Evolutionary conservation across 345 rosid species (phyloP), one percentile per base, ranked within the genome.

Genomic region (Citrus hindsii): DNA sequence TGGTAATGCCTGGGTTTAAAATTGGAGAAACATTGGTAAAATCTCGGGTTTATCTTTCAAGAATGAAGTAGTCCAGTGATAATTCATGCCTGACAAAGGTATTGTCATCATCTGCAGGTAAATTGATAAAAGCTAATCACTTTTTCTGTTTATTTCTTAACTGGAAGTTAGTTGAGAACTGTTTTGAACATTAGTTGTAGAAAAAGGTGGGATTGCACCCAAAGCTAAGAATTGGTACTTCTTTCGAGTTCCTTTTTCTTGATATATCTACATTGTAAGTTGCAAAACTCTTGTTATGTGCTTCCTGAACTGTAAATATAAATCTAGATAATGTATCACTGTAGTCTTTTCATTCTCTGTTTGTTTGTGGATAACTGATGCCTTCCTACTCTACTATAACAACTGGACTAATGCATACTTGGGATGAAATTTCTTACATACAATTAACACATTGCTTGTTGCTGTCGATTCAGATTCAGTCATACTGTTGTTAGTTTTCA

Each of bases 1-100:
- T 85, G 76, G 83, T 89, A 58, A 89, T 92, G 87, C 93, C 91
- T 3, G 94, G 96, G 69, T 89, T 87, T 68, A 89, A 81, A 74
- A 80, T 88, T 8, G 85, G 86, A 71, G 86, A 83, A 74, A 62
- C 76, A 24, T 67, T 88, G 63, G 32, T 88, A 65, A 87, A 69
- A 69, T 86, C 88, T 61, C 85, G 64, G 25, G 93, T 86, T 83
- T 91, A 90, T 83, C 79, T 87, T 77, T 87, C 92, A 2, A 74
- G 82, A 72, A 58, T 58, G 32, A 75, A 76, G 75, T 56, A 59
- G 32, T 48, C 68, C 13, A 14, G 0, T 9, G 19, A 13, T 6
- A 32, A 25, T 30, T 25, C 22, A 28, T 22, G 38, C 53, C 56
- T 19, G 58, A n/a, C 30, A 51, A 46, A 46, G 18, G 18, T 40